Percentiles rank a stretch among this genome's conserved stretches.
Evolutionary conservation across 306 rosid species (phyloP).

Genomic region (Dryas octopetala): DNA sequence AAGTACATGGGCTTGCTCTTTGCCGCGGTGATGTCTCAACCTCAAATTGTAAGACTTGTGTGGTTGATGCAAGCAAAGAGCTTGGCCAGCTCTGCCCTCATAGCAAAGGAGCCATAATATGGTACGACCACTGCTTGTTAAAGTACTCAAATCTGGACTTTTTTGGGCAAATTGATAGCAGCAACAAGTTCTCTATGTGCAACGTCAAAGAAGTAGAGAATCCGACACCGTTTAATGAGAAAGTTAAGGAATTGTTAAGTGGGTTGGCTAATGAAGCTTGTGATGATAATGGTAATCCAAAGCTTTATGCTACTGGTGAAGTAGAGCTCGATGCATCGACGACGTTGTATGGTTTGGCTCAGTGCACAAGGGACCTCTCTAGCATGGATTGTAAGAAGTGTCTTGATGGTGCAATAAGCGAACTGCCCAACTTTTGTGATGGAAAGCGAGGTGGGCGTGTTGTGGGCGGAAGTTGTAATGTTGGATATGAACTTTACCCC

Average conservation of each 20-base stretch:
- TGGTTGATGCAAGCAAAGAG: slow-evolving; percentile 20
- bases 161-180: slow-evolving; percentile 33
- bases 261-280: slow-evolving; percentile 23
- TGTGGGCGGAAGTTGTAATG: slow-evolving; percentile 40
- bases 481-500: slow-evolving; percentile 39
- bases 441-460: slow-evolving; percentile 41
- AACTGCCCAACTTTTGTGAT: slow-evolving; percentile 31
- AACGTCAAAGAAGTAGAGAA: slow-evolving; percentile 24
- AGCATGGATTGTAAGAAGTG: slow-evolving; percentile 32
- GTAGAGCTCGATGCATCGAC: slow-evolving; percentile 3
- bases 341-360: slow-evolving; percentile 40
- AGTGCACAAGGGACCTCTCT: slow-evolving; percentile 34
- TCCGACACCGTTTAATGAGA: slow-evolving; percentile 17
- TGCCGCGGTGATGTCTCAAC: slow-evolving; percentile 42
- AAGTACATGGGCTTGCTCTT: slow-evolving; percentile 33
- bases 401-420: slow-evolving; percentile 26
- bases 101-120: slow-evolving; percentile 35
- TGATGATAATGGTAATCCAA: not conserved
- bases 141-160: slow-evolving; percentile 35
- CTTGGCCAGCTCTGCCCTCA: slow-evolving; percentile 27
- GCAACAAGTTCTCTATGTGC: slow-evolving; percentile 27
- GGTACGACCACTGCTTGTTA: slow-evolving; percentile 40
- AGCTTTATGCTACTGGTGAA: slow-evolving; percentile 29
- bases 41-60: slow-evolving; percentile 31
- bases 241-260: slow-evolving; percentile 25